These are phyloP conservation scores for Apiotrichum gracile DNA, from an alignment of 1,284 basidiomycete species.

Conservation along the genomic window DNA sequence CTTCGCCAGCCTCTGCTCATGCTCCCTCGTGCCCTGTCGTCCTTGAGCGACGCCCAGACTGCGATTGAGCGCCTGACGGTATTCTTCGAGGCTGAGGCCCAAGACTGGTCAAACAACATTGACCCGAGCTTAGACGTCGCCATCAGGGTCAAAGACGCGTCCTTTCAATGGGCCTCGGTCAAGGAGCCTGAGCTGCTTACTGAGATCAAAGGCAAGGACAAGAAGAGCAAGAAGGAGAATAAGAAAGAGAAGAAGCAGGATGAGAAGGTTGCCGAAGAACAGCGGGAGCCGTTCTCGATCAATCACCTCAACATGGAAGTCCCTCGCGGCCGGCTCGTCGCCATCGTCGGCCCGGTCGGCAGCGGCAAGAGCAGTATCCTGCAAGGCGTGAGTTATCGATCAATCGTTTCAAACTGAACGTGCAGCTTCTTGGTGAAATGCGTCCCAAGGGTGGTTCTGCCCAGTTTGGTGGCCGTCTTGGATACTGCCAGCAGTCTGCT, in stretches of 20 bases:
- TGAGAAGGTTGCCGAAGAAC: neutral
- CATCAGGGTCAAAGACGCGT: constrained; percentile 54
- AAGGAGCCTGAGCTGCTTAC: constrained; percentile 1
- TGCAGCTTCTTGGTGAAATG: constrained; percentile 63
- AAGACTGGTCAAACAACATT: constrained; percentile 46
- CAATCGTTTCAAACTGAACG: neutral
- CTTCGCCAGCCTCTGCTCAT: constrained; percentile 65
- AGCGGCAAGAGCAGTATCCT: constrained; percentile 60
- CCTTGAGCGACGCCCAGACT: constrained; percentile 60
- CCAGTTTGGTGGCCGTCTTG: constrained; percentile 62
- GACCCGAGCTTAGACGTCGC: constrained; percentile 53
- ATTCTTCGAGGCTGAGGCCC: constrained; percentile 57
- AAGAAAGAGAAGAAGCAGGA: neutral
- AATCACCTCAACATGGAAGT: constrained; percentile 55
- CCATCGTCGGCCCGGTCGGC: constrained; percentile 60
- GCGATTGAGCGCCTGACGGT: constrained; percentile 55
- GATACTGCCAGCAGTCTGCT: constrained; percentile 68
- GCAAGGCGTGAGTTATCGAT: constrained; percentile 51
- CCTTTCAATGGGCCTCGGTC: constrained; percentile 57
- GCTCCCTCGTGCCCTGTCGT: constrained; percentile 59
- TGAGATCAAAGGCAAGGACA: neutral
- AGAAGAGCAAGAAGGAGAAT: neutral
- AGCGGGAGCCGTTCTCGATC: constrained; percentile 53
- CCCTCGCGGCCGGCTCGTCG: constrained; percentile 57
- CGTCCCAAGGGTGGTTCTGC: constrained; percentile 54